phyloP scores from a whole-genome alignment of 1,284 basidiomycete species.

The Meira miltonrushii region DNA sequence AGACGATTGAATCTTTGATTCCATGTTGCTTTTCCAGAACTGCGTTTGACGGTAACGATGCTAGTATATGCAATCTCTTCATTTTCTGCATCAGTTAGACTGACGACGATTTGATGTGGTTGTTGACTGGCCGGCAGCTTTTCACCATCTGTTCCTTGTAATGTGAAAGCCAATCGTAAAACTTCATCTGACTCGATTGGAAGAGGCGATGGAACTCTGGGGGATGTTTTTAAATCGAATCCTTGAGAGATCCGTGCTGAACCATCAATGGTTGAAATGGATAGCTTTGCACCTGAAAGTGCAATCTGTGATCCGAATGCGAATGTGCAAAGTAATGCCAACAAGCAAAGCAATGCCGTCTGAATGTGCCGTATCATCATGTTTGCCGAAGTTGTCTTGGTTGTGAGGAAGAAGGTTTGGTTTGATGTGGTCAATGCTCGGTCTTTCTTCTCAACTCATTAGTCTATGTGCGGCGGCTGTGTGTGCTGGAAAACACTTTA shows the following conservation, averaged over 20 bases:
- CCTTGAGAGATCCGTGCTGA: background rate
- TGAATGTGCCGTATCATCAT: background rate
- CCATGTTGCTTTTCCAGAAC: constrained; percentile 10
- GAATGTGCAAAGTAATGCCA: background rate
- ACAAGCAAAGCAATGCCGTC: background rate
- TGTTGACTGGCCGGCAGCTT: background rate
- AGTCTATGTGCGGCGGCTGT: too few relatives aligned
- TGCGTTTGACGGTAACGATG: constrained; percentile 1
- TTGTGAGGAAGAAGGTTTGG: background rate
- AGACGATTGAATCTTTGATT: constrained; percentile 5
- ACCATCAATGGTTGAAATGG: constrained; percentile 6
- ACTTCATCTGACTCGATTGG: constrained; percentile 1
- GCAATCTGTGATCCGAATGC: background rate
- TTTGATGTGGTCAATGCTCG: too few relatives aligned
- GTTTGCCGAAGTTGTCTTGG: background rate
- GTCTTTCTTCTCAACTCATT: too few relatives aligned
- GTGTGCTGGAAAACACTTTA: too few relatives aligned
- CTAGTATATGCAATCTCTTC: background rate
- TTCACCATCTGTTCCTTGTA: background rate
- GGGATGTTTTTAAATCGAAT: background rate
- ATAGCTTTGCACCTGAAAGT: constrained; percentile 6
- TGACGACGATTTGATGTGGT: constrained; percentile 3
- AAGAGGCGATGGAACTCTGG: background rate
- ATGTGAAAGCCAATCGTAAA: background rate
- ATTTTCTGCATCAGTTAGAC: background rate